These are phyloP conservation scores for Glycine latifolia DNA, from an alignment of 306 rosid genomes.

Conservation along the genomic window DNA sequence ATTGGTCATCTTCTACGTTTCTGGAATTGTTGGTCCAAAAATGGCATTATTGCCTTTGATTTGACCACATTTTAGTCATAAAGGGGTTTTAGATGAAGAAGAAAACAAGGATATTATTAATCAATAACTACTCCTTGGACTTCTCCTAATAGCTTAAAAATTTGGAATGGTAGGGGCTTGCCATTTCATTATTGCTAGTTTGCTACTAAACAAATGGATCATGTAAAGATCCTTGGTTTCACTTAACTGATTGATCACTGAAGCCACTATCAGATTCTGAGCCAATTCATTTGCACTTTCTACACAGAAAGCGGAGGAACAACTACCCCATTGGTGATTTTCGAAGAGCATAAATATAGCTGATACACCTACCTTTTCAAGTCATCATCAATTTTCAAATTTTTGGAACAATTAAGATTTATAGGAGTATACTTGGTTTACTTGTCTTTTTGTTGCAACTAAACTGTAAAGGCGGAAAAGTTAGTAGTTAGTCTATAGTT, in stretches of 20 bases:
- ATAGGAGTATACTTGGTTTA: too few relatives aligned
- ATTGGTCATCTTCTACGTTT: neutral
- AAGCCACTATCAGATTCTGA: neutral
- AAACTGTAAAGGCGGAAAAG: too few relatives aligned
- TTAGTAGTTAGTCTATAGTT: neutral
- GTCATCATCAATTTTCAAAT: neutral
- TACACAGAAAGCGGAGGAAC: neutral
- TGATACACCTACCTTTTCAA: neutral
- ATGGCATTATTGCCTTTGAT: neutral
- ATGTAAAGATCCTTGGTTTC: slow-evolving; percentile 1
- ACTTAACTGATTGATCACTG: neutral
- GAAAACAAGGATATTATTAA: too few relatives aligned
- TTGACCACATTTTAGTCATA: neutral
- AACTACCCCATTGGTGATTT: neutral
- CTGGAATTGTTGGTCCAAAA: neutral
- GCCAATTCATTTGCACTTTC: neutral
- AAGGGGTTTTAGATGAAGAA: too few relatives aligned
- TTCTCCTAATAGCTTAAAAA: neutral
- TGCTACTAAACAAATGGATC: neutral
- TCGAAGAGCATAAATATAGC: neutral
- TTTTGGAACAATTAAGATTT: neutral
- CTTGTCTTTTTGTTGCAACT: too few relatives aligned
- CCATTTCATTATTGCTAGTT: neutral
- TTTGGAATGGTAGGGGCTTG: neutral
- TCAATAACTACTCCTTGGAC: neutral